These are phyloP conservation scores for Neurospora sp. DNA, from an alignment of 495 filamentous ascomycete genomes.

Conservation along the genomic window DNA sequence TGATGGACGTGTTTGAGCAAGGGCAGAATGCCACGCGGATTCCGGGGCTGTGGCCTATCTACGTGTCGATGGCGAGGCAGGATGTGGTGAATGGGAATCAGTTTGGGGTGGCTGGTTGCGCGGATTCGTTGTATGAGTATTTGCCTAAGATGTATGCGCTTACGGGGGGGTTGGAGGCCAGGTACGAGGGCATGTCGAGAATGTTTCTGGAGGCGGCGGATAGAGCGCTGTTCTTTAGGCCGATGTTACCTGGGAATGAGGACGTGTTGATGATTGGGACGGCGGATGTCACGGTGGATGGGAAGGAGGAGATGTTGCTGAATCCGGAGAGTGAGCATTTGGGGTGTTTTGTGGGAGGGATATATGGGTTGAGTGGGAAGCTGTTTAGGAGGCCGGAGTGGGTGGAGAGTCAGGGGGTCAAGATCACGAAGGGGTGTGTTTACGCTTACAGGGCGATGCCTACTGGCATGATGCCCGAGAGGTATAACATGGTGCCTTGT, in stretches of 20 bases:
- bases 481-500: slow-evolving; percentile 54
- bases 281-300: slow-evolving; percentile 18
- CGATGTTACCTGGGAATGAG: slow-evolving; percentile 58
- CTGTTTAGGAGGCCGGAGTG: slow-evolving; percentile 59
- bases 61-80: slow-evolving; percentile 48
- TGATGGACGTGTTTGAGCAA: slow-evolving; percentile 66
- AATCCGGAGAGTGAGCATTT: slow-evolving; percentile 36
- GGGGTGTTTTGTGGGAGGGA: slow-evolving; percentile 72
- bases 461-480: slow-evolving; percentile 83
- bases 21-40: slow-evolving; percentile 58
- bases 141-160: slow-evolving; percentile 62
- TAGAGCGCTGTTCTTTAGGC: slow-evolving; percentile 62
- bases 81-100: slow-evolving; percentile 25
- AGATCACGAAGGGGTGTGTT: slow-evolving; percentile 77
- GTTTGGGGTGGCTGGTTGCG: slow-evolving; percentile 65
- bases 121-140: slow-evolving; percentile 87
- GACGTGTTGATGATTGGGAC: slow-evolving; percentile 60
- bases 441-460: slow-evolving; percentile 70
- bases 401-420: slow-evolving; percentile 49
- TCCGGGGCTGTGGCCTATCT: slow-evolving; percentile 76
- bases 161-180: slow-evolving; percentile 61
- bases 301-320: slow-evolving; percentile 9
- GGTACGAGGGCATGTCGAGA: slow-evolving; percentile 70
- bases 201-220: slow-evolving; percentile 55
- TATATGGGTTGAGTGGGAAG: slow-evolving; percentile 72